Evolutionary conservation across 768 basidiomycete species (phyloP).

Genomic region (Amanita pseudoporphyria): DNA sequence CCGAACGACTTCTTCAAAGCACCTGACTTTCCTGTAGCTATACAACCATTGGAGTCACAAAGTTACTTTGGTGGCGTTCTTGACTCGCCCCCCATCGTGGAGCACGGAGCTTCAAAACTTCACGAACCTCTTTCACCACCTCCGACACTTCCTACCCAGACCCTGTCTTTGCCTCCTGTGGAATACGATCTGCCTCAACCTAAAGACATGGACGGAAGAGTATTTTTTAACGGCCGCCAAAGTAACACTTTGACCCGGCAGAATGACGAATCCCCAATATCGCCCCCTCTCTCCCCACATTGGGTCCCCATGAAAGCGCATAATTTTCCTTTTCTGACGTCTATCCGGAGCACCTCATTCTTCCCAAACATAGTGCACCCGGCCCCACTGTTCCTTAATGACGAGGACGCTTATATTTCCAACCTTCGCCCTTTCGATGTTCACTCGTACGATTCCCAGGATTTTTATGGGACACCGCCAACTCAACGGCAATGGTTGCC

Average conservation of each 20-base stretch:
- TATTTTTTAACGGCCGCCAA: background rate
- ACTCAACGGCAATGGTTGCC: background rate
- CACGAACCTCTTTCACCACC: conserved; percentile 31
- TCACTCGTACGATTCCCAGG: background rate
- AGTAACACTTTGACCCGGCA: conserved; percentile 1
- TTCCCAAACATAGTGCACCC: conserved; percentile 1
- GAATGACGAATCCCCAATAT: conserved; percentile 14
- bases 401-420: background rate
- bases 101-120: conserved; percentile 18
- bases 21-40: conserved; percentile 1
- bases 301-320: conserved; percentile 15
- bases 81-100: conserved; percentile 25
- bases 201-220: background rate
- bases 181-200: conserved; percentile 16
- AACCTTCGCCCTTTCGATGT: background rate
- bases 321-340: conserved; percentile 1
- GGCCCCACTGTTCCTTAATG: background rate
- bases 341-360: conserved; percentile 12
- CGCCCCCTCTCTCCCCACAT: conserved; percentile 26
- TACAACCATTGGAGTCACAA: background rate
- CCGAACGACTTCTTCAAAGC: conserved; percentile 10
- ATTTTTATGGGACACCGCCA: background rate
- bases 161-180: conserved; percentile 25
- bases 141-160: conserved; percentile 28
- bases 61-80: conserved; percentile 17